Base-by-base conservation (phyloP, 2,329 filamentous ascomycete species). In the Xylariaceae sp. region DNA sequence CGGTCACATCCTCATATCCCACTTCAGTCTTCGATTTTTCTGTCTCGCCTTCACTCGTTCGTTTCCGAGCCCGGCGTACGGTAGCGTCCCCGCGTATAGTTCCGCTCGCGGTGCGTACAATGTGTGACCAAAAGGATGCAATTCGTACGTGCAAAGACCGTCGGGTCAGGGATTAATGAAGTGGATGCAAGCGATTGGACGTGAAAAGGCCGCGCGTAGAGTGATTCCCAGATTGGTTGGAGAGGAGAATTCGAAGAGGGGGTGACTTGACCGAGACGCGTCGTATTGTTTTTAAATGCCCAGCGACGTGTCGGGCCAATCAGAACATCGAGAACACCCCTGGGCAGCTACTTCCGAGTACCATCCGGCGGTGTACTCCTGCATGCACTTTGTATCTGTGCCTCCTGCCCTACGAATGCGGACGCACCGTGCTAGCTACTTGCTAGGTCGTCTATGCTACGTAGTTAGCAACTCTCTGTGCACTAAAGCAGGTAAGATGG, bases 101-200 rank as follows among this genome's bases (percentile, higher is more conserved):
- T 46, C 40, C 36, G 47, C 47, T 50, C 40, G 54, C 46, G 44
- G 51, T 56, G 47, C 42, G 47, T 47, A 37, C 45, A 40, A 46
- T 53, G 56, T 56, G 56, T 37, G 39, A 58, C 55, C 42, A 40
- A 26, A 12, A 55, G 40, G 40, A 49, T 48, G 44, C 49, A 58
- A 44, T 49, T 58, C 54, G 50, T 54, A 47, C 56, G 49, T 34
- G 47, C 49, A 46, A 47, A 47, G 39, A 29, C 39, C 39, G 54
- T 56, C 49, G 57, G 51, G 54, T 56, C 49, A 57, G 51, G 49
- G 46, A 55, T 55, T 53, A 47, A 57, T 49, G 51, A 57, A 47
- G 39, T 48, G 49, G 37, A 30, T 5, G 42, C 12, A 50, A 57
- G 54, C 49, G 57, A 57, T 59, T 59, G 57, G 57, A 45, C 34